Evolutionary conservation across 2,329 filamentous ascomycete species (phyloP).

Genomic region (Phoma sp.): DNA sequence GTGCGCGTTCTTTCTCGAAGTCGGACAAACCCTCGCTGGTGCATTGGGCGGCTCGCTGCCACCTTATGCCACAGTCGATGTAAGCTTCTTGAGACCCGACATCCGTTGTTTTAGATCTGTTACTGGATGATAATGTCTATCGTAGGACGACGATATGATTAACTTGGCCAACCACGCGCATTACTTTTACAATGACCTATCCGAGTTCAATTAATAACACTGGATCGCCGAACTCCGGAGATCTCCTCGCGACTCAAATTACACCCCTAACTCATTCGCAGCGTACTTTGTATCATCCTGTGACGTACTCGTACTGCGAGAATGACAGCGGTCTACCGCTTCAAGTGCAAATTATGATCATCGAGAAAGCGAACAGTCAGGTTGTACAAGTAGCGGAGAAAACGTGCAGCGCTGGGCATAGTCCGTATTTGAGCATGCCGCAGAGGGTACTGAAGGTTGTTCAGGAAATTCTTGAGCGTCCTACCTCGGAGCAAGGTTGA

Average conservation of each 20-base stretch:
- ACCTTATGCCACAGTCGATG: neutral
- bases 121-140: no score
- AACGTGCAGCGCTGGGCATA: neutral
- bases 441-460: neutral
- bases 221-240: neutral
- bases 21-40: no score
- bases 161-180: neutral
- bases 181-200: neutral
- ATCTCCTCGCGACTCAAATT: neutral
- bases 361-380: neutral
- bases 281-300: neutral
- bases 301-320: neutral
- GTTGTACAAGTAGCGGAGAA: neutral
- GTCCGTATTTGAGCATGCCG: neutral
- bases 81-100: neutral
- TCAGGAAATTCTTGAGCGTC: no score
- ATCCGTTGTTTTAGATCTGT: no score
- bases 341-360: neutral
- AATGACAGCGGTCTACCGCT: neutral
- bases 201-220: neutral
- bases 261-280: neutral
- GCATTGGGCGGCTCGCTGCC: neutral
- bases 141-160: neutral
- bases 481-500: no score
- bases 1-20: no score